Evolutionary conservation across 164 flowering plant genomes (phyloP), one percentile per base, ranked within the genome.

Genomic region (Platanus orientalis): DNA sequence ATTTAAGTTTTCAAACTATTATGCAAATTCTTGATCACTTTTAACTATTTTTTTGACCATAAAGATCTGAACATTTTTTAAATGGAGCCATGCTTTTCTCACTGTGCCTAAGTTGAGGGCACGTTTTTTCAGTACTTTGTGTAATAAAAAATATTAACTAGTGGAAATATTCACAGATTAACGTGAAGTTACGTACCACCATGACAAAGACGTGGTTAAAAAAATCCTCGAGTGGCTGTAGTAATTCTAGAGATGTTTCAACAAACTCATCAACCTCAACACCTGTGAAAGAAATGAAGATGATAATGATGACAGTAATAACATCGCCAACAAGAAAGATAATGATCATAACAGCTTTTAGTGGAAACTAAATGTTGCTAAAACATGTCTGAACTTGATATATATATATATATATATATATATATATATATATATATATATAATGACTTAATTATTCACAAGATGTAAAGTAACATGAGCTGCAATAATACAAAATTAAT

Each of bases 141-240:
- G 19, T 17, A 45, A 5, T 16, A 19, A 16, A 14, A 45, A 45
- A 11, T 45, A 16, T 45, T 36, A 7, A 7, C 42, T 4, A 32
- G 6, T 32, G 36, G 6, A 32, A 44, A 4, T 48, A 47, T 4
- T 57, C 12, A 10, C 4, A 40, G 19, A 52, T 51, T 23, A 60
- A 68, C 14, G 63, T 44, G 45, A 45, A 51, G 40, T 25, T 62
- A 66, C 96, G 44, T 90, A 94, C 98, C 96, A 89, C 98, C 98
- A 94, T 91, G 20, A 94, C 98, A 69, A 90, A 94, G 54, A 94
- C 97, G 57, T 81, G 40, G 60, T 85, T 78, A 69, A 94, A 94
- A 79, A 94, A 94, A 68, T 86, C 80, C 57, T 88, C 95, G 17
- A 94, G 87, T 30, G 98, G 98, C 40, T 89, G 84, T 57, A 89